These are phyloP conservation scores for Cyclanthera cordifolia DNA, from an alignment of 306 rosid species.

Conservation along the genomic window DNA sequence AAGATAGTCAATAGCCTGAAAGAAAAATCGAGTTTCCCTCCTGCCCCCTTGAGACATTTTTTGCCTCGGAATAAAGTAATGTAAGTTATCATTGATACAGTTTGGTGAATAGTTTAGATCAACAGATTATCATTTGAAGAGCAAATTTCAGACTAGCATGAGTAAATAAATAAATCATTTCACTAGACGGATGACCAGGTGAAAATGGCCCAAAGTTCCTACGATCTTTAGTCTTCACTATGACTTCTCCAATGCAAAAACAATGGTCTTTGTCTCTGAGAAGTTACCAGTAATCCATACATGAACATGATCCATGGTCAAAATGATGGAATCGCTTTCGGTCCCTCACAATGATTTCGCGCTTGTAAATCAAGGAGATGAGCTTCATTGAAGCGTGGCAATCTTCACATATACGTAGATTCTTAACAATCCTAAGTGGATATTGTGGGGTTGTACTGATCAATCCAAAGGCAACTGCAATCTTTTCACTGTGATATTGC, in stretches of 20 bases:
- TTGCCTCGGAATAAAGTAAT: neutral
- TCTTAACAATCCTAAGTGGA: conserved; percentile 45
- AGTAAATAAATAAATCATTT: neutral
- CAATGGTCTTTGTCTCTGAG: neutral
- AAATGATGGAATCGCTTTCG: conserved; percentile 80
- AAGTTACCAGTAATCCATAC: conserved; percentile 71
- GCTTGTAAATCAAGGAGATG: conserved; percentile 45
- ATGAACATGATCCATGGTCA: conserved; percentile 59
- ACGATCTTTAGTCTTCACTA: neutral
- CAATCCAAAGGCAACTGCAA: conserved; percentile 73
- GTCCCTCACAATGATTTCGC: conserved; percentile 47
- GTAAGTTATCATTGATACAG: neutral
- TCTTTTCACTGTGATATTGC: conserved; percentile 70
- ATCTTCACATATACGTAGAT: conserved; percentile 61
- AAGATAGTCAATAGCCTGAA: neutral
- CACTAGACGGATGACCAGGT: neutral
- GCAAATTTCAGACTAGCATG: neutral
- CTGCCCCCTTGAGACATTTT: neutral
- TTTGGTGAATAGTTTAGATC: neutral
- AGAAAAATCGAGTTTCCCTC: neutral
- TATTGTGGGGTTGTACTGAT: conserved; percentile 41
- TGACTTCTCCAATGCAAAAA: neutral
- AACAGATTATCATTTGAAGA: neutral
- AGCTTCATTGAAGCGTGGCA: conserved; percentile 63
- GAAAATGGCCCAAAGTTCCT: neutral